phyloP scores from a whole-genome alignment of 495 filamentous ascomycete species.

The Aspergillus funiculosus region DNA sequence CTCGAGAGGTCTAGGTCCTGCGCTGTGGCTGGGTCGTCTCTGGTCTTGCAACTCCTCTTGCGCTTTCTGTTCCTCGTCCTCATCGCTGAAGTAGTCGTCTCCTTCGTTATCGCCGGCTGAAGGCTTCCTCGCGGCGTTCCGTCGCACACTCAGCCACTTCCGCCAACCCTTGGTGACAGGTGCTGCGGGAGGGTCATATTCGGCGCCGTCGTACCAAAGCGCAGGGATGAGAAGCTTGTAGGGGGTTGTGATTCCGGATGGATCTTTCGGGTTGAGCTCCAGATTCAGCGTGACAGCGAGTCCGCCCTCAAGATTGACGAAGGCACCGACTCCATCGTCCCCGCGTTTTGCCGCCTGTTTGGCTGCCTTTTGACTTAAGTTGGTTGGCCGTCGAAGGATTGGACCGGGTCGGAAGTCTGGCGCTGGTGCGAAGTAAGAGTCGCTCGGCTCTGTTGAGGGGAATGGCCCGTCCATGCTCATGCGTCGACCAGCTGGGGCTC shows the following conservation, averaged over 20 bases:
- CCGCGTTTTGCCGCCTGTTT: constrained; percentile 35
- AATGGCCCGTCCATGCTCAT: constrained; percentile 38
- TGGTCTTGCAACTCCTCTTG: constrained; percentile 2
- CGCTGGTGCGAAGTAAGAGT: constrained; percentile 37
- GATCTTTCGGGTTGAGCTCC: constrained; percentile 78
- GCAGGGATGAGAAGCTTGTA: constrained; percentile 83
- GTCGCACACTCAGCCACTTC: constrained; percentile 32
- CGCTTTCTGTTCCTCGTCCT: constrained; percentile 18
- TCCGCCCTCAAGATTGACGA: constrained; percentile 66
- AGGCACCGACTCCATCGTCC: constrained; percentile 37
- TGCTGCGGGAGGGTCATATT: constrained; percentile 37
- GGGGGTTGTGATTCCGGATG: constrained; percentile 78
- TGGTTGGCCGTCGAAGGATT: constrained; percentile 71
- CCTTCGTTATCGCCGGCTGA: constrained; percentile 20
- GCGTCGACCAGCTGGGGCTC: constrained; percentile 21
- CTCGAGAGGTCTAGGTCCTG: background rate
- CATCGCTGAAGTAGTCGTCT: constrained; percentile 21
- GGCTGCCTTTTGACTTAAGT: constrained; percentile 54
- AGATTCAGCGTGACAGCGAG: constrained; percentile 81
- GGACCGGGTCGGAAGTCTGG: constrained; percentile 36
- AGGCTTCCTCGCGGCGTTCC: constrained; percentile 16
- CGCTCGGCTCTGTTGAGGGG: constrained; percentile 27
- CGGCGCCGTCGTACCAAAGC: constrained; percentile 49
- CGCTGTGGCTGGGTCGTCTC: background rate
- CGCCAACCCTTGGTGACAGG: constrained; percentile 41